These are phyloP conservation scores for Trichoderma atroviride DNA, from an alignment of 2,329 filamentous ascomycete species.

Conservation along the genomic window DNA sequence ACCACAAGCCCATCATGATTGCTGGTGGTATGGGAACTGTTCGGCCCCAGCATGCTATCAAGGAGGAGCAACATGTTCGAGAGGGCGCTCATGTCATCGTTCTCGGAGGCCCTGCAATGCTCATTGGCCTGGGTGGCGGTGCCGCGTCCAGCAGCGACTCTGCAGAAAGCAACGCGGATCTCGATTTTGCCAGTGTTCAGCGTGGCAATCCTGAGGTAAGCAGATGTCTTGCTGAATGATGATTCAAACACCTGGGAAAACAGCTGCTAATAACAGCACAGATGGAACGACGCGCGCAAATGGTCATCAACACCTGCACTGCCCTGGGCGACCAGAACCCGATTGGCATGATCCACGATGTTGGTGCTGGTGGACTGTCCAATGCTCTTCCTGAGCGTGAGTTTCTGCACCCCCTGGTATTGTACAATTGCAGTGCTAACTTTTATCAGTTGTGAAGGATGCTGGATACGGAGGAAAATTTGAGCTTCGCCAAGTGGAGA, in stretches of 20 bases:
- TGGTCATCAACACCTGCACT: constrained; percentile 95
- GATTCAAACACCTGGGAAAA: not conserved
- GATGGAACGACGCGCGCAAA: constrained; percentile 91
- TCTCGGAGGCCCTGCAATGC: constrained; percentile 93
- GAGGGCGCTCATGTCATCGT: constrained; percentile 91
- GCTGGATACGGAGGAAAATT: constrained; percentile 89
- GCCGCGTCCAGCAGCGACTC: constrained; percentile 91
- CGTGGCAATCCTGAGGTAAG: constrained; percentile 81
- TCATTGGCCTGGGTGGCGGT: constrained; percentile 93
- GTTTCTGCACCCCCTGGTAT: not conserved
- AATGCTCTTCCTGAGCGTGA: constrained; percentile 76
- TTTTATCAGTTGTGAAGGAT: constrained; percentile 72
- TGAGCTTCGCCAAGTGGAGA: constrained; percentile 92
- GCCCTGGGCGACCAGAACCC: constrained; percentile 83
- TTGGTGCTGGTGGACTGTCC: constrained; percentile 81
- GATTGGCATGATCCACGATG: constrained; percentile 96
- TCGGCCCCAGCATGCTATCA: constrained; percentile 85
- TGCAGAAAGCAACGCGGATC: constrained; percentile 83
- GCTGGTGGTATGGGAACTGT: constrained; percentile 94
- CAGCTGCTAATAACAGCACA: constrained; percentile 15
- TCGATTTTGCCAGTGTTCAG: constrained; percentile 97
- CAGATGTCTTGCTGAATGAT: too few relatives aligned
- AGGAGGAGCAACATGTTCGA: constrained; percentile 75
- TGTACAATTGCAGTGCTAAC: not conserved
- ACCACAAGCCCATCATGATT: constrained; percentile 99